Conservation (phyloP, 2,329 filamentous ascomycete species). For the Pyrenochaeta sp. region DNA sequence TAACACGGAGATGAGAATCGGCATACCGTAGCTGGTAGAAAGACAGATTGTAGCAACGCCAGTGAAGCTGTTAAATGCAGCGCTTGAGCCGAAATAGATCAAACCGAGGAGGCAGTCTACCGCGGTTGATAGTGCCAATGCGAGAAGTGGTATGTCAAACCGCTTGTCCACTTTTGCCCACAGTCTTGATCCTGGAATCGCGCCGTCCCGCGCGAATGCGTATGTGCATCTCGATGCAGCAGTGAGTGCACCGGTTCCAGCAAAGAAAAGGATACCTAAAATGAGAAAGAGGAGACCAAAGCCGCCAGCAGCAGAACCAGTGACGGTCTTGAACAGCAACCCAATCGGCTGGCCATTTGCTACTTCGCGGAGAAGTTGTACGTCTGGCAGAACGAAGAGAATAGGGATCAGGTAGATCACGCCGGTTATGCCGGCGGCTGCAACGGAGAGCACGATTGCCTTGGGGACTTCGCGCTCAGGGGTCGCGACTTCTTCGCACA, state of each 20-base stretch:
- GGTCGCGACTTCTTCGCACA: slow-evolving; percentile 77
- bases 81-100: slow-evolving; percentile 80
- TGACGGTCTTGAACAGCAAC: slow-evolving; percentile 77
- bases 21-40: slow-evolving; percentile 77
- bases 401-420: slow-evolving; percentile 75
- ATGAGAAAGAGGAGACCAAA: slow-evolving; percentile 80
- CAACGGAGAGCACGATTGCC: slow-evolving; percentile 74
- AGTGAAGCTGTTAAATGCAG: slow-evolving; percentile 82
- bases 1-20: slow-evolving; percentile 75
- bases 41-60: slow-evolving; percentile 83
- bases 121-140: slow-evolving; percentile 71
- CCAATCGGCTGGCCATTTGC: slow-evolving; percentile 80
- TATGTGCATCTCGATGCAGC: slow-evolving; percentile 79
- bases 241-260: slow-evolving; percentile 77
- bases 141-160: slow-evolving; percentile 75
- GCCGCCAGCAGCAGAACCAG: slow-evolving; percentile 75
- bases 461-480: slow-evolving; percentile 74
- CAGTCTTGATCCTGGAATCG: slow-evolving; percentile 73
- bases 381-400: slow-evolving; percentile 77
- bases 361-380: slow-evolving; percentile 69
- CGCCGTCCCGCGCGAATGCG: slow-evolving; percentile 78
- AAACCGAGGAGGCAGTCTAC: slow-evolving; percentile 77
- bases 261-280: slow-evolving; percentile 79
- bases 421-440: slow-evolving; percentile 71
- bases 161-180: slow-evolving; percentile 72